Percentiles rank a stretch among this genome's conserved stretches.
Conservation (phyloP, 371 early-diverging fungal genomes). For the Mortierella sp. region DNA sequence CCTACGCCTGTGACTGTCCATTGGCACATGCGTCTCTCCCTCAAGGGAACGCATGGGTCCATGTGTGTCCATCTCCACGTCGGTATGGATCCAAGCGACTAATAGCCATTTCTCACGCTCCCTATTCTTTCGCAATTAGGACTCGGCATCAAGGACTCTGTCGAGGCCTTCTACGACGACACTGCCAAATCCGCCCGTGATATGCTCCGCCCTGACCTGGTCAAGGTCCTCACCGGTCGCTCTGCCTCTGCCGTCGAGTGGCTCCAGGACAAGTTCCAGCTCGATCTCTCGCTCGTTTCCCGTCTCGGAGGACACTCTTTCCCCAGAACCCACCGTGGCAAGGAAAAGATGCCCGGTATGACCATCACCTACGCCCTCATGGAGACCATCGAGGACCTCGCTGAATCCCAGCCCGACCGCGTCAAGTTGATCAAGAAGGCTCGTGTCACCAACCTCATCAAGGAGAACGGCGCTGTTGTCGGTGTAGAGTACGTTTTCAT, state of each 20-base stretch:
- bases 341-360: conserved; percentile 95
- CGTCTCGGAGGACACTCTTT: conserved; percentile 92
- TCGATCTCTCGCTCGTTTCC: conserved; percentile 90
- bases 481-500: conserved; percentile 86
- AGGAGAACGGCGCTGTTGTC: conserved; percentile 72
- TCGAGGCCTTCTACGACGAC: conserved; percentile 90
- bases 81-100: neutral
- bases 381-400: conserved; percentile 86
- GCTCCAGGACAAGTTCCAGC: conserved; percentile 90
- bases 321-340: conserved; percentile 96
- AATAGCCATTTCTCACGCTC: conserved; percentile 1
- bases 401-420: conserved; percentile 76
- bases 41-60: neutral
- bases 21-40: neutral
- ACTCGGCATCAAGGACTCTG: conserved; percentile 82
- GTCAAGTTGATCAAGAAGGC: conserved; percentile 87
- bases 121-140: conserved; percentile 22
- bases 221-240: conserved; percentile 87
- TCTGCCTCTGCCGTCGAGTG: conserved; percentile 93
- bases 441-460: conserved; percentile 74
- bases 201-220: conserved; percentile 85
- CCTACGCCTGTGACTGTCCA: neutral
- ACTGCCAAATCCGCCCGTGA: conserved; percentile 91
- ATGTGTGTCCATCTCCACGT: neutral
- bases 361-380: conserved; percentile 95